Base-by-base conservation (phyloP, 106 monocot species). In the Allium fistulosum region DNA sequence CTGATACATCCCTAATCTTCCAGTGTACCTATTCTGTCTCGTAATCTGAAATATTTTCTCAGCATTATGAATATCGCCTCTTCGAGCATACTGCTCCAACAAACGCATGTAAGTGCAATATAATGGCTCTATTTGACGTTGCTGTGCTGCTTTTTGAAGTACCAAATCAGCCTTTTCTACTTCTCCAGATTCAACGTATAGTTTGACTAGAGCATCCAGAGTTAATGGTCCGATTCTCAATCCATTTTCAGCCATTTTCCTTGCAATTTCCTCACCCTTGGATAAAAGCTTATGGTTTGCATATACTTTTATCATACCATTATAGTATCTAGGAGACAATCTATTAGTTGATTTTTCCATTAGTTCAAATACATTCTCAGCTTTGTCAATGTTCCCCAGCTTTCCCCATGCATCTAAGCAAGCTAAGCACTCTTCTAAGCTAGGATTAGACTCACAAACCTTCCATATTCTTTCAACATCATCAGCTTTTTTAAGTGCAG, bases 391-490 rank as follows among this genome's bases (percentile, higher is more conserved):
- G 8, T 74, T 53, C 16, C 85, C 83, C 48, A 95, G 70, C 66
- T 78, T 83, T 7, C 85, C 94, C 80, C 82, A 91, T 18, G 94
- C 84, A 52, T 83, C 80, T 22, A 95, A 85, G 12, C 83, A 81
- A 46, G 87, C 80, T 57, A 84, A 50, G 53, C 61, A 70, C 61
- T 84, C 84, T 9, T 71, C 63, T 45, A 70, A 11, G 17, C 22
- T 62, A 12, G 84, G 76, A 16, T 71, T 74, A 47, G 16, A 13
- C 63, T 76, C 28, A 26, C 84, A 84, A 9, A 62, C 57, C 26
- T 87, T 78, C 94, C 94, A 94, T n/a, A 94, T 62, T 71, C 94
- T 89, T 46, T 52, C 78, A 1, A 94, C 90, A 48, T 94, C 94
- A 48, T 82, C 90, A 17, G 46, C 70, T 28, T 78, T 82, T 13